These are phyloP conservation scores for Dothideomycetes sp. DNA, from an alignment of 2,329 filamentous ascomycete species.

Conservation along the genomic window DNA sequence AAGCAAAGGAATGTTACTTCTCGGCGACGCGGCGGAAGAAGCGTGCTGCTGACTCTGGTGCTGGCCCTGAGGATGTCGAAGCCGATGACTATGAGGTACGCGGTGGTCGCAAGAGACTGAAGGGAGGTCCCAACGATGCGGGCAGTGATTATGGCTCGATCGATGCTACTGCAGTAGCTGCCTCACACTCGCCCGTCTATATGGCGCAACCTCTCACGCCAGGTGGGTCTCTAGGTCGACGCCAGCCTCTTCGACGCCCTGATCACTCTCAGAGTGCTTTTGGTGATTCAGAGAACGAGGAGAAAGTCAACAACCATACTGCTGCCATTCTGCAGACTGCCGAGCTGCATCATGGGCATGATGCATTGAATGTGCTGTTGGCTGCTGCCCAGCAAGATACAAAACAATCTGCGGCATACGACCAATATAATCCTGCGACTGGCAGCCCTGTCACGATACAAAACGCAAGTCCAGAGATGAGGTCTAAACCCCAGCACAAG, in stretches of 20 bases:
- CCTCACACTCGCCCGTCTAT: not conserved
- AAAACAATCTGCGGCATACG: slow-evolving; percentile 20
- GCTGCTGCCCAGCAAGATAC: slow-evolving; percentile 56
- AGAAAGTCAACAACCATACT: slow-evolving; percentile 49
- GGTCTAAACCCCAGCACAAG: not conserved
- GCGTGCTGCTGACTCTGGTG: slow-evolving; percentile 49
- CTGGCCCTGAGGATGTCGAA: slow-evolving; percentile 31
- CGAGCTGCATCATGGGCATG: slow-evolving; percentile 81
- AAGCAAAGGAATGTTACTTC: slow-evolving; percentile 96
- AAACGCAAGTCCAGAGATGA: not conserved
- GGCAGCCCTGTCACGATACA: slow-evolving; percentile 1
- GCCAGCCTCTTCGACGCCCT: slow-evolving; percentile 56
- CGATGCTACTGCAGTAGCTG: slow-evolving; percentile 1
- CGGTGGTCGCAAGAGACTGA: slow-evolving; percentile 60
- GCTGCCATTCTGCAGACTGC: slow-evolving; percentile 47
- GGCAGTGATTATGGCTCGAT: slow-evolving; percentile 9
- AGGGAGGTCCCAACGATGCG: slow-evolving; percentile 32
- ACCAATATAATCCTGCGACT: slow-evolving; percentile 2
- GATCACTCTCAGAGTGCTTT: slow-evolving; percentile 18
- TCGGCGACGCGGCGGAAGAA: slow-evolving; percentile 88
- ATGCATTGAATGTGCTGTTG: slow-evolving; percentile 83
- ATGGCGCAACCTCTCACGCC: slow-evolving; percentile 47
- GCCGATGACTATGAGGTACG: slow-evolving; percentile 55
- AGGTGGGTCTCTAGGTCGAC: slow-evolving; percentile 54
- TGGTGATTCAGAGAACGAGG: slow-evolving; percentile 37